Evolutionary conservation across 2,329 filamentous ascomycete species (phyloP).

Genomic region (Exophiala alcalophila): DNA sequence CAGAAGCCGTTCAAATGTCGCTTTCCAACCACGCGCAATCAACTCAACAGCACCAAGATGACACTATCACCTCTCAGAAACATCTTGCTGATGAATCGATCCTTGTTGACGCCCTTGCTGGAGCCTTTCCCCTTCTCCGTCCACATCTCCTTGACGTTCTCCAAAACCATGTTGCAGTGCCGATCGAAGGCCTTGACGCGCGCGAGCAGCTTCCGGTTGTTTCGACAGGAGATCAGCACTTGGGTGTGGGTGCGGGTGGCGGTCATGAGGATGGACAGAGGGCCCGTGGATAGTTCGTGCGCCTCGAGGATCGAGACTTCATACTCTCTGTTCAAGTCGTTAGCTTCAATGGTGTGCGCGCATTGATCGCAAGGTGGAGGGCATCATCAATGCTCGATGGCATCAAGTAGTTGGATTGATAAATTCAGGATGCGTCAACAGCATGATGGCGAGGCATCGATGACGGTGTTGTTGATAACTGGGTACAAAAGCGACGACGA

Average conservation of each 20-base stretch:
- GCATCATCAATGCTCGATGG: no score
- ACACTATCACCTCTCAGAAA: constrained; percentile 85
- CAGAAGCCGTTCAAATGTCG: not conserved
- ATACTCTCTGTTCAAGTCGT: constrained; percentile 64
- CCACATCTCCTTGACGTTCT: constrained; percentile 99
- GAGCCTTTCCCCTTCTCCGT: constrained; percentile 84
- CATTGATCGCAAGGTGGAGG: no score
- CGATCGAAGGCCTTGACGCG: constrained; percentile 98
- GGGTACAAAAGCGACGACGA: constrained; percentile 6
- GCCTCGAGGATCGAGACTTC: constrained; percentile 80
- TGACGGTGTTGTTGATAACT: not conserved
- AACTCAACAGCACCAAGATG: constrained; percentile 81
- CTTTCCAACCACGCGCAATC: constrained; percentile 31
- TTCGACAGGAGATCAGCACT: constrained; percentile 94
- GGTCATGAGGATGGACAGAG: constrained; percentile 91
- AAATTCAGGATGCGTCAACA: not conserved
- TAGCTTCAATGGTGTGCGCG: no score
- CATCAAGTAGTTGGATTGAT: no score
- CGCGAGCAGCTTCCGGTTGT: constrained; percentile 96
- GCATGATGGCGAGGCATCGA: constrained; percentile 4
- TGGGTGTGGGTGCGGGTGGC: constrained; percentile 92
- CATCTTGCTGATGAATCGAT: constrained; percentile 98
- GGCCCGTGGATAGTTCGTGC: constrained; percentile 75
- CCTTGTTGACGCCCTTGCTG: constrained; percentile 96
- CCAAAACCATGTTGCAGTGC: constrained; percentile 98